Percentiles rank a stretch among this genome's conserved stretches.
phyloP scores from a whole-genome alignment of 805 yeast genomes.

The Saccharomycopsis guyanensis region DNA sequence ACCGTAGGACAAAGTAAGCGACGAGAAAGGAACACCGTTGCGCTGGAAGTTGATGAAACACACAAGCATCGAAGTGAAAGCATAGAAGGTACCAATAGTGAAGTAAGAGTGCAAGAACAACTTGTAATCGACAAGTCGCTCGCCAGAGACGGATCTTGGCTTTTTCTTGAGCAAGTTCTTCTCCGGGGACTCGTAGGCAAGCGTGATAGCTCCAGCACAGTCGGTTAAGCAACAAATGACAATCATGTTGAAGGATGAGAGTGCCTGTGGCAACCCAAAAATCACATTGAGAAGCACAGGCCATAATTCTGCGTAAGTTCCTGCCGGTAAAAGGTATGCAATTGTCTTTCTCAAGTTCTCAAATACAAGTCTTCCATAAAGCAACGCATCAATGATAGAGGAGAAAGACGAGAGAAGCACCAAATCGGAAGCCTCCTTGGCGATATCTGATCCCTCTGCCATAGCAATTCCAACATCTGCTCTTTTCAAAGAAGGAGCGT shows the following conservation, averaged over 20 bases:
- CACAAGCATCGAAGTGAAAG: constrained; percentile 35
- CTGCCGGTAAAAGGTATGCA: constrained; percentile 45
- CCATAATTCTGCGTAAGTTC: constrained; percentile 44
- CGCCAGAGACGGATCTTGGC: constrained; percentile 38
- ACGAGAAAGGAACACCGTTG: constrained; percentile 31
- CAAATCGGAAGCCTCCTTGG: constrained; percentile 98
- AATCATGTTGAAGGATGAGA: constrained; percentile 44
- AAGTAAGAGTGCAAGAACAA: constrained; percentile 38
- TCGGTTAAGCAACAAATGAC: constrained; percentile 43
- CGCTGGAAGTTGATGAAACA: constrained; percentile 33
- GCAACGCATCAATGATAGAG: constrained; percentile 33
- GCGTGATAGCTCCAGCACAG: constrained; percentile 36
- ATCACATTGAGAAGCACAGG: constrained; percentile 39
- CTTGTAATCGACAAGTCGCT: constrained; percentile 33
- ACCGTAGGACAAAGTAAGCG: constrained; percentile 33
- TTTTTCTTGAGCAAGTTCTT: constrained; percentile 33
- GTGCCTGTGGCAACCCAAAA: constrained; percentile 43
- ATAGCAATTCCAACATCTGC: constrained; percentile 95
- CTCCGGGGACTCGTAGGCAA: constrained; percentile 40
- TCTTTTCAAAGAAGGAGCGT: constrained; percentile 93
- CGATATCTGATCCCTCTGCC: constrained; percentile 95
- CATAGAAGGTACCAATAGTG: constrained; percentile 34
- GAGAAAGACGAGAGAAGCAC: constrained; percentile 52
- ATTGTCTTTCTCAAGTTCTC: constrained; percentile 42
- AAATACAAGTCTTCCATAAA: constrained; percentile 39